Evolutionary conservation across 306 rosid species (phyloP), one percentile per base, ranked within the genome.

Genomic region (Purshia tridentata): DNA sequence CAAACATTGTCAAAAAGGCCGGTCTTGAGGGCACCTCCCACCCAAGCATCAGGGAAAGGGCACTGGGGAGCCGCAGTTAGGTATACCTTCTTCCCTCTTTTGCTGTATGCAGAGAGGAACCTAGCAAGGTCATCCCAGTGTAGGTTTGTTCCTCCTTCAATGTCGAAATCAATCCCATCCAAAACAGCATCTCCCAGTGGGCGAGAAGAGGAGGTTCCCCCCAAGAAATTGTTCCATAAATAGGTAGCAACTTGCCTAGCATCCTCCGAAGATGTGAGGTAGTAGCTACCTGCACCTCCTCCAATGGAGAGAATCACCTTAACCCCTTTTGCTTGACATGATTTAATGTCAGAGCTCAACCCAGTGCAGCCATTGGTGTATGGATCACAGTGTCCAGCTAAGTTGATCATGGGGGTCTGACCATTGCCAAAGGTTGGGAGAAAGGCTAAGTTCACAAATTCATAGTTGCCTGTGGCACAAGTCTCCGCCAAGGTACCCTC

Each of bases 121-220:
- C 63, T 80, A 0, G 96, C 92, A 4, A 90, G 84, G 6, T 82
- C 89, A 77, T 67, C 85, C 90, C 88, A 85, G 0, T 85, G 72
- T 4, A 68, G 81, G 75, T 50, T 64, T 64, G 92, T 65, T 58
- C 92, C 96, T 60, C 84, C 86, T 73, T 87, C 89, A 0, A 90
- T 87, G 23, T 90, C 92, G 1, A 87, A 90, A 39, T 90, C 92
- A 58, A 87, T 75, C 2, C 92, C 96, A 75, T 87, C 89, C 63
- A 90, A 65, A 41, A 81, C 81, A 15, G 86, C 89, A 0, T 69
- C 82, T 6, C 89, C 96, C 0, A 87, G 80, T 0, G 90, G 90
- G 49, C 92, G 86, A 6, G 81, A 58, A 0, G 82, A 37, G 8
- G 90, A 82, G 4, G n/a, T 46, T 18, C 88, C 96, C 6, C 90